Percentiles rank a stretch among this genome's conserved stretches.
phyloP scores from a whole-genome alignment of 352 stramenopile genomes.

The Globisporangium polare region DNA sequence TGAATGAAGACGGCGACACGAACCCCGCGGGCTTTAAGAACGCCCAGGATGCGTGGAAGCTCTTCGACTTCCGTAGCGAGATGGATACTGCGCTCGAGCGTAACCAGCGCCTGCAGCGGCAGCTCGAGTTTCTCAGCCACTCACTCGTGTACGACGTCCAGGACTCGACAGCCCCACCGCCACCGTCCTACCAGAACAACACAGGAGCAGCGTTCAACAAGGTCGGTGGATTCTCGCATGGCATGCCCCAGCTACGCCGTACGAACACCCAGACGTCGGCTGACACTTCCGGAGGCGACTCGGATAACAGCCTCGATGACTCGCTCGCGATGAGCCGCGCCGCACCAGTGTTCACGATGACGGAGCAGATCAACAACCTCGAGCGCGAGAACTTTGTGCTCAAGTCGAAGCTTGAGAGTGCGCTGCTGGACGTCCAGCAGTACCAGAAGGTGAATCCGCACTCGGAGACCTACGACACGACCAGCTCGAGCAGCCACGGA shows the following conservation, averaged over 20 bases:
- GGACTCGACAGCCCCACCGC: not conserved
- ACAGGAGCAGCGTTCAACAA: not conserved
- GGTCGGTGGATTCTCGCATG: conserved; percentile 3
- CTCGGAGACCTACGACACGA: conserved; percentile 41
- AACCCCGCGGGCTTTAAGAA: not conserved
- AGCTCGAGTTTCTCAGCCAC: conserved; percentile 57
- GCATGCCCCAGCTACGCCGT: conserved; percentile 21
- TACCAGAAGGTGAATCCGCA: conserved; percentile 20
- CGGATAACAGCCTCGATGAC: conserved; percentile 17
- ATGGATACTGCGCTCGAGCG: conserved; percentile 53
- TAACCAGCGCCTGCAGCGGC: conserved; percentile 57
- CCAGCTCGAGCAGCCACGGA: conserved; percentile 35
- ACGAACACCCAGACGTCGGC: conserved; percentile 42
- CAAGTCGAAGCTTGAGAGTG: conserved; percentile 48
- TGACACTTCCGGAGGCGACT: conserved; percentile 28
- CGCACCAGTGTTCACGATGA: conserved; percentile 56
- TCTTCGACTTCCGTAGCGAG: conserved; percentile 53
- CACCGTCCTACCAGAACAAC: not conserved
- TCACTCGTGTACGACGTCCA: conserved; percentile 43
- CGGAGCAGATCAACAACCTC: conserved; percentile 66
- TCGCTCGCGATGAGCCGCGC: conserved; percentile 18
- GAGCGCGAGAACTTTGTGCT: conserved; percentile 74
- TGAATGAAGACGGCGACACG: conserved; percentile 12
- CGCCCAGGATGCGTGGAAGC: conserved; percentile 19
- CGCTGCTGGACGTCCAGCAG: conserved; percentile 37